Evolutionary conservation across 345 rosid species (phyloP).

Genomic region (Excoecaria agallocha): DNA sequence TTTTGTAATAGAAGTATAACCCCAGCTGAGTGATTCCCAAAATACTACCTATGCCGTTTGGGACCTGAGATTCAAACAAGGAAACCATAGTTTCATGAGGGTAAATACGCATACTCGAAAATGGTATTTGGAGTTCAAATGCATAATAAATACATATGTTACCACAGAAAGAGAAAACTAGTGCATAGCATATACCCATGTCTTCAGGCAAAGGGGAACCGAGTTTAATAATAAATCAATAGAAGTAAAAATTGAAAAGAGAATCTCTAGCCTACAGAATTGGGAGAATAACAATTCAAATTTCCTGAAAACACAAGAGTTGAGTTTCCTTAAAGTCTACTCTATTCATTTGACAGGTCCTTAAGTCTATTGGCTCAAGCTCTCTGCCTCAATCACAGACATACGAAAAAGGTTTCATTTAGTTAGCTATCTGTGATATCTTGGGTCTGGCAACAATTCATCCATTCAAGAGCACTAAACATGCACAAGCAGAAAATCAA

Average conservation of each 20-base stretch:
- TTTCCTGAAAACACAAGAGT: not conserved
- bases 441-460: not conserved
- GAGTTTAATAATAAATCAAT: not conserved
- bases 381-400: not conserved
- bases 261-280: too few relatives aligned
- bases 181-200: not conserved
- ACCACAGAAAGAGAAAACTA: too few relatives aligned
- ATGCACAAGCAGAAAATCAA: not conserved
- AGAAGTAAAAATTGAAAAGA: not conserved
- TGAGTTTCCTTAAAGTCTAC: not conserved
- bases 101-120: not conserved
- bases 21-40: conserved; percentile 67
- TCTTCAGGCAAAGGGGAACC: not conserved
- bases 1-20: conserved; percentile 59
- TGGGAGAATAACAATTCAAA: too few relatives aligned
- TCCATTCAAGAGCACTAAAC: not conserved
- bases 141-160: too few relatives aligned
- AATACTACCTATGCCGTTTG: conserved; percentile 77
- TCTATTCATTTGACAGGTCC: not conserved
- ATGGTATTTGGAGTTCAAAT: too few relatives aligned
- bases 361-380: not conserved
- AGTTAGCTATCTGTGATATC: not conserved
- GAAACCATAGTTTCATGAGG: conserved; percentile 1
- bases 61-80: conserved; percentile 50
- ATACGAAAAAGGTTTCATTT: not conserved